These are phyloP conservation scores for Spergularia azorica DNA, from an alignment of 179 eudicot species.

Conservation along the genomic window DNA sequence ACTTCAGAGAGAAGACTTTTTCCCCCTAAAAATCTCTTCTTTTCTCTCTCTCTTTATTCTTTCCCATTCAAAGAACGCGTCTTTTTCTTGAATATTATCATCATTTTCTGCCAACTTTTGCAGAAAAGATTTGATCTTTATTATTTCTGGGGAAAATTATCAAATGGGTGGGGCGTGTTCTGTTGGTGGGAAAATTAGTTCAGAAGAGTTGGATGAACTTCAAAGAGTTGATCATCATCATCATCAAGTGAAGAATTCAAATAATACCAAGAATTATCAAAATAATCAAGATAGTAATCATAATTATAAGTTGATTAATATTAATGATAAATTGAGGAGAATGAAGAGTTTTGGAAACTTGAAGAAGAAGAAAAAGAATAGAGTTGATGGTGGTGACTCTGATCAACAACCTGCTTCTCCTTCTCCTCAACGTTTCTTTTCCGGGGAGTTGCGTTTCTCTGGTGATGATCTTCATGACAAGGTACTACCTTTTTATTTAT, in stretches of 20 bases:
- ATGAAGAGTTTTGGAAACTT: slow-evolving; percentile 32
- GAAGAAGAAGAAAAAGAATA: slow-evolving; percentile 24
- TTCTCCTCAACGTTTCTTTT: slow-evolving; percentile 31
- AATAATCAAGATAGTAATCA: not conserved
- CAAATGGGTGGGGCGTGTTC: slow-evolving; percentile 43
- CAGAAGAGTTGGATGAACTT: slow-evolving; percentile 28
- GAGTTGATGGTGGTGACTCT: not conserved
- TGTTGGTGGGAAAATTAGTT: slow-evolving; percentile 30
- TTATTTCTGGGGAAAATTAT: not conserved
- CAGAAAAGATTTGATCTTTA: not conserved
- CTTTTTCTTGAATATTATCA: not conserved
- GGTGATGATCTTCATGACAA: slow-evolving; percentile 22
- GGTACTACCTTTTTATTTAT: slow-evolving; percentile 9
- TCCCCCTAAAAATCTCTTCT: not conserved
- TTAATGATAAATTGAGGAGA: slow-evolving; percentile 22
- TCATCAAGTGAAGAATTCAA: not conserved
- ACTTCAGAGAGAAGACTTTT: slow-evolving; percentile 16
- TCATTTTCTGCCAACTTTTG: not conserved
- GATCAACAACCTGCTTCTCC: slow-evolving; percentile 1
- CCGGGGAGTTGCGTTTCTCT: slow-evolving; percentile 30
- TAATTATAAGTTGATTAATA: not conserved
- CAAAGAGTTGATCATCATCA: not conserved
- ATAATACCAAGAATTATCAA: not conserved
- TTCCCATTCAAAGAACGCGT: slow-evolving; percentile 24
- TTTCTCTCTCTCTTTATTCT: not conserved